Evolutionary conservation across 2,329 filamentous ascomycete genomes (phyloP), one percentile per base, ranked within the genome.

Genomic region (Cadophora gregata): DNA sequence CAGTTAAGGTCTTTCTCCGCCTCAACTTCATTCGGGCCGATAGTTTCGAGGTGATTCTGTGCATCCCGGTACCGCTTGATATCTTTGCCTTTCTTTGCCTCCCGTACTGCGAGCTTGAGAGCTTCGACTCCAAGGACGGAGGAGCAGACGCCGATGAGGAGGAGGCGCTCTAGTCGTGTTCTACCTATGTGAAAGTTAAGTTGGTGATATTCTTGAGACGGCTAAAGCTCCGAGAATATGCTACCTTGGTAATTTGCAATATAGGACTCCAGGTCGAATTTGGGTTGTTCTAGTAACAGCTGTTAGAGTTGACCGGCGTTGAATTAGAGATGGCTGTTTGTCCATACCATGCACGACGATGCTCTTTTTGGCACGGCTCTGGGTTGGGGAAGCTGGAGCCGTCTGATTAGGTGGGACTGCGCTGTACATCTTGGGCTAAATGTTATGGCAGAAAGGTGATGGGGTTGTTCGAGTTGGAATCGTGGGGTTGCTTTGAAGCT

Each of bases 241-340:
- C 25, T 80, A 94, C 94, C 93, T 77, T 83, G 85, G 79, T 98
- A 99, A 77, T 97, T 97, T 71, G 90, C 85, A 59, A 97, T 91
- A 79, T 97, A 98, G 45, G 91, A 87, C 68, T 97, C 93, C 50
- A 99, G 86, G 75, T 98, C 96, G 73, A 98, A 90, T 77, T 95
- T 97, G 10, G 95, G 94, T 7, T 86, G 71, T 33, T 75, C 74
- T 76, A 55, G 24, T 19, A 53, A 38, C 31, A 63, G 21, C 21
- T 38, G 12, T 69, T 65, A 69, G 66, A 55, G 29, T 21, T 7
- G 36, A 25, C 21, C 50, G 14, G 14, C 3, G 8, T 25, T 58
- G 60, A 8, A 29, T 38, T 25, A 1, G 8, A n/a, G 25, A 14
- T 10, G 51, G 5, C 21, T 38, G 9, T 38, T 58, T 45, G n/a